phyloP scores from a whole-genome alignment of 441 rosid genomes.

The Populus hybrid region DNA sequence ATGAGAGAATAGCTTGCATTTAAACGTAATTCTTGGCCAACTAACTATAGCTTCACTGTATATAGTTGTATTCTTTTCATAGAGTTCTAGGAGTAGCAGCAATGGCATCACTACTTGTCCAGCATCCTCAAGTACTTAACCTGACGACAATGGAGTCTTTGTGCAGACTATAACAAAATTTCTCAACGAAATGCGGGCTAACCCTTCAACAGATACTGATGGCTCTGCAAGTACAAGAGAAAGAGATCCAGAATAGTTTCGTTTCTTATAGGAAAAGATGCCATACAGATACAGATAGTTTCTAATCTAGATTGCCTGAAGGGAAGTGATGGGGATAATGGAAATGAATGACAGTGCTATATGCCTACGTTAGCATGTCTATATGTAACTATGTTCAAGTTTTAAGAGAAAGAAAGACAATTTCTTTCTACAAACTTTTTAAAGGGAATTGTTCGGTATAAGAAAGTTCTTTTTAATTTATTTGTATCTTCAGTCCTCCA shows the following conservation, averaged over 20 bases:
- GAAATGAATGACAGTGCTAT: no score
- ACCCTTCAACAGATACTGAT: conserved; percentile 22
- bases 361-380: not conserved
- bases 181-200: conserved; percentile 34
- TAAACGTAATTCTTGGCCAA: no score
- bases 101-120: conserved; percentile 4
- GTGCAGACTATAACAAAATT: conserved; percentile 35
- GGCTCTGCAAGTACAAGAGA: conserved; percentile 5
- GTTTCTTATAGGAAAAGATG: not conserved
- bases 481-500: no score
- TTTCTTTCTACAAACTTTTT: no score
- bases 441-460: no score
- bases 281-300: not conserved
- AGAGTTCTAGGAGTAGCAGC: conserved; percentile 25
- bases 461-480: no score
- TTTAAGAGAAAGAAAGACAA: no score
- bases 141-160: conserved; percentile 26
- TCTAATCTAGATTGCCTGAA: not conserved
- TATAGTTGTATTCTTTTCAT: not conserved
- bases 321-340: no score
- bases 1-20: no score
- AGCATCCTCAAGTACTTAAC: conserved; percentile 19
- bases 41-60: not conserved
- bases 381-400: not conserved
- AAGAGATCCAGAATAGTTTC: not conserved